These are phyloP conservation scores for Metschnikowia picachoensis DNA, from an alignment of 805 yeast species.

Conservation along the genomic window DNA sequence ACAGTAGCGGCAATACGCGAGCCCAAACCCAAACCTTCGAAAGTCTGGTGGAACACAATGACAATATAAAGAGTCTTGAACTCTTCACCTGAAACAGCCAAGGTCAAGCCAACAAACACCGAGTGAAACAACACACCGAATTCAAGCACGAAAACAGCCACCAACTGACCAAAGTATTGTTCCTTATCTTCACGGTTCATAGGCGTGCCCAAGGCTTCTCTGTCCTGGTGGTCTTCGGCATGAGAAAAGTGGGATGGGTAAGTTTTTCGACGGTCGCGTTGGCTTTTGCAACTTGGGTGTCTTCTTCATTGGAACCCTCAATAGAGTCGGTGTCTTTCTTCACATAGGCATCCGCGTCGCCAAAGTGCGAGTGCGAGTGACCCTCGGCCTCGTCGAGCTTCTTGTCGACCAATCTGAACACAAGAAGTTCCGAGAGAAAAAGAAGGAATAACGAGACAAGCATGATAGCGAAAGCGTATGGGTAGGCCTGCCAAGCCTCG, in stretches of 20 bases:
- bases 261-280: slow-evolving; percentile 14
- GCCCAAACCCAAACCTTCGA: slow-evolving; percentile 85
- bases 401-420: slow-evolving; percentile 43
- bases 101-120: slow-evolving; percentile 71
- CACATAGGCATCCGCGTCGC: slow-evolving; percentile 34
- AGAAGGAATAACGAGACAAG: slow-evolving; percentile 48
- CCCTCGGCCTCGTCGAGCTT: slow-evolving; percentile 21
- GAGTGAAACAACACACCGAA: slow-evolving; percentile 84
- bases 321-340: slow-evolving; percentile 22
- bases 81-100: slow-evolving; percentile 76
- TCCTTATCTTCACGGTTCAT: slow-evolving; percentile 35
- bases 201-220: slow-evolving; percentile 37
- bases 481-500: slow-evolving; percentile 50
- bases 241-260: slow-evolving; percentile 44
- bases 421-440: slow-evolving; percentile 49
- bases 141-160: slow-evolving; percentile 60
- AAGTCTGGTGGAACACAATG: slow-evolving; percentile 70
- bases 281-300: slow-evolving; percentile 7
- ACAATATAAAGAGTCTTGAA: slow-evolving; percentile 70
- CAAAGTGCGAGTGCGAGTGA: slow-evolving; percentile 56
- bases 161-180: slow-evolving; percentile 51
- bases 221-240: slow-evolving; percentile 43
- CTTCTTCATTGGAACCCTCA: slow-evolving; percentile 9
- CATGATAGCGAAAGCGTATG: slow-evolving; percentile 52
- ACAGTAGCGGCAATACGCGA: slow-evolving; percentile 62